Base-by-base conservation (phyloP, 2,329 filamentous ascomycete genomes). In the Parastagonospora avenae region DNA sequence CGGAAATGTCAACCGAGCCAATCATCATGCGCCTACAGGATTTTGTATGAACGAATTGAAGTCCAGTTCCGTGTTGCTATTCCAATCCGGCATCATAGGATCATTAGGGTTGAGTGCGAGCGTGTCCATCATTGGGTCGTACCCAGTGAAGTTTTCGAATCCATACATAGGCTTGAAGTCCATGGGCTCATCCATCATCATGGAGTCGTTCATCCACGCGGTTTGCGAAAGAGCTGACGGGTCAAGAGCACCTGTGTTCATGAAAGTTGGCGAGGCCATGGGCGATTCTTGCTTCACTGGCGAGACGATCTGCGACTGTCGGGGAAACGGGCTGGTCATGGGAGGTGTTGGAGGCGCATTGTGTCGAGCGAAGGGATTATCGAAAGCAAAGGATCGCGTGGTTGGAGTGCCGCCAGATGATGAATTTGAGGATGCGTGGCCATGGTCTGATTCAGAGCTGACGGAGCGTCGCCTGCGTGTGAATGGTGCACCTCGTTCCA, bases 381-480 rank as follows among this genome's bases (percentile, higher is more conserved):
- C 57, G 57, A 68, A 67, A 4, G 67, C 59, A 28, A 72, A 62
- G 4, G 66, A 62, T 54, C 63, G 63, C 7, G 70, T 66, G 47
- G 74, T 64, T 8, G 68, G 77, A 7, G 76, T 77, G 31, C 71
- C 68, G 41, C 62, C 59, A 39, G 73, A 66, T 2, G 74, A 71
- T 19, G 72, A 74, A 9, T 66, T 58, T 8, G 70, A 68, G 3
- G 72, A 71, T 32, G 63, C 62, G 44, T 81, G 79, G 38, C 79
- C 79, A 57, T 80, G 80, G 27, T 85, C 82, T 5, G 83, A 85
- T 42, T 82, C 80, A 35, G 80, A 82, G 60, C 84, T 83, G 48
- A 82, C 75, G 1, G 83, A 85, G 39, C 77, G 78, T 62, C 81
- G 77, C 46, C 81, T 77, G 51, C 79, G 79, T 68, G 79, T 80